Base-by-base conservation (phyloP, 1,284 basidiomycete species). In the Ceratobasidium theobromae region DNA sequence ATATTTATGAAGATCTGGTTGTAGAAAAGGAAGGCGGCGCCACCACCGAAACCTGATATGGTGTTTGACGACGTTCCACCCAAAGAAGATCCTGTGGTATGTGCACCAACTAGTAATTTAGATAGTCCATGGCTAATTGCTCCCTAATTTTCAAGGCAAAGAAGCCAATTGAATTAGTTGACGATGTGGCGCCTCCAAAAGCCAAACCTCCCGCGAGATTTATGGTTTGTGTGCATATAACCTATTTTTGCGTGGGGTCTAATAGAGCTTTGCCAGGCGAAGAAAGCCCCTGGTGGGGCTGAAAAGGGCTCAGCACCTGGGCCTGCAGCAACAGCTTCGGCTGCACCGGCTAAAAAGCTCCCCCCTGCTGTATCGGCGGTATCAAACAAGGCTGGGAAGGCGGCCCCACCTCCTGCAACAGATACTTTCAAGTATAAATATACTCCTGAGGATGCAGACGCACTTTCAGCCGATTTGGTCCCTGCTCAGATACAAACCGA, bases 381-480 rank as follows among this genome's bases (percentile, higher is more conserved):
- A 18, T 71, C 77, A 12, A 72, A 79, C 4, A 86, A 85, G 68
- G 75, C 82, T 5, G 76, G 80, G 1, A 90, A 87, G 73, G 77
- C 82, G 33, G 76, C 79, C 41, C 72, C 79, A 5, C 76, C 83
- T 1, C 81, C 86, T 55, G 77, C 82, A 6, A 74, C 91, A 0
- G 95, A 97, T 72, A 85, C 87, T 1, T 90, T 98, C 78, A 97
- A 96, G 74, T 98, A 87, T 77, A 92, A 88, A 70, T 93, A 93
- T 76, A 87, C 87, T 0, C 86, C 92, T 0, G 97, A 99, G 77
- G 95, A 98, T 72, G 96, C 96, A 2, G 94, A 97, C 58, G 84
- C 80, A 2, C 81, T 91, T 53, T 92, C 92, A 12, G 80, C 83
- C 2, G 89, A 89, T 16, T 74, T 86, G 11, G 86, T 99, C 51